A percentile compares a stretch with the other conserved stretches of the same genome.
These are phyloP conservation scores for Primulina tabacum DNA, from an alignment of 257 asterid species.

Conservation along the genomic window DNA sequence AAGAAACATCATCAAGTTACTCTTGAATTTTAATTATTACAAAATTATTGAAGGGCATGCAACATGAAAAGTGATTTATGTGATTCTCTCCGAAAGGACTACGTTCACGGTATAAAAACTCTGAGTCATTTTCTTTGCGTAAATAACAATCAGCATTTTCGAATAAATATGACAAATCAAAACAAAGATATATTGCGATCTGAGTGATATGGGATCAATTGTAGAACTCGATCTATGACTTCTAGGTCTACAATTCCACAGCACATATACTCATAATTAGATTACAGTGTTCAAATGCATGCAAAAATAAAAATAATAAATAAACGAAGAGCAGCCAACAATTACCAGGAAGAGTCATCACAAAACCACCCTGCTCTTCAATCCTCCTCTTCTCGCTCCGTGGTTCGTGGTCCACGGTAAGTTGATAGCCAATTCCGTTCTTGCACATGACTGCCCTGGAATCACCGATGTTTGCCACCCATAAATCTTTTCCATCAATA, in stretches of 20 bases:
- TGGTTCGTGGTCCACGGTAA: slow-evolving; percentile 81
- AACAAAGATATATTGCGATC: no score
- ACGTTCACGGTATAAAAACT: no score
- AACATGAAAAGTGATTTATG: no score
- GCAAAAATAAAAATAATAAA: neutral
- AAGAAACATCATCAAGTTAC: no score
- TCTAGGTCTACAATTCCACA: neutral
- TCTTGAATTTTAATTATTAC: no score
- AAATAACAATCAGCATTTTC: no score
- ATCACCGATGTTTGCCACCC: slow-evolving; percentile 82
- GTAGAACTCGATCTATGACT: no score
- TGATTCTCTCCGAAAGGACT: no score
- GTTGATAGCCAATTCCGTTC: slow-evolving; percentile 54
- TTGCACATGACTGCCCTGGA: slow-evolving; percentile 74
- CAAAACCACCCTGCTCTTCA: slow-evolving; percentile 74
- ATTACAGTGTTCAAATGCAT: slow-evolving; percentile 7
- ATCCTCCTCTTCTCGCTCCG: slow-evolving; percentile 58
- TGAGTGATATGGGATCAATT: no score
- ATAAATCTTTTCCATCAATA: slow-evolving; percentile 66
- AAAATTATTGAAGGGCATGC: no score
- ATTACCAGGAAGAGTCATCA: slow-evolving; percentile 68
- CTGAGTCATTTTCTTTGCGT: no score
- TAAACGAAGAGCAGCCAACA: neutral
- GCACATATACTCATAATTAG: neutral
- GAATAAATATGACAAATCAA: no score